Conservation (phyloP, 2,329 filamentous ascomycete species). For the Reticulascus tulasneorum region DNA sequence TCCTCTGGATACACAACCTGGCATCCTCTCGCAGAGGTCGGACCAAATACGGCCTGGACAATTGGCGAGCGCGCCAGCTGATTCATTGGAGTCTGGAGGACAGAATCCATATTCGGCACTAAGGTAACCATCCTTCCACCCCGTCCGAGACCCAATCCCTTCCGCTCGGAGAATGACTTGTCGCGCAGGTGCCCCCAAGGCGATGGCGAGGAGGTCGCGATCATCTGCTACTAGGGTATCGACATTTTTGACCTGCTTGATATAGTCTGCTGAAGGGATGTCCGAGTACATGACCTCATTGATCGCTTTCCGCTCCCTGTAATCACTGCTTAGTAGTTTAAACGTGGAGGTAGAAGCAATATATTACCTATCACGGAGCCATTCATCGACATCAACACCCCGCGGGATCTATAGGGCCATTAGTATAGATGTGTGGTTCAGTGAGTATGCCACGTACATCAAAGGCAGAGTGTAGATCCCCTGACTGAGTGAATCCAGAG, state of each 20-base stretch:
- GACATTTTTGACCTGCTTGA: slow-evolving; percentile 38
- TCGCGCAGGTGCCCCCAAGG: slow-evolving; percentile 49
- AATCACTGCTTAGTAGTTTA: slow-evolving; percentile 1
- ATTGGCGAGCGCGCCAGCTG: slow-evolving; percentile 39
- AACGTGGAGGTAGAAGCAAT: background rate
- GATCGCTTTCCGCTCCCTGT: slow-evolving; percentile 41
- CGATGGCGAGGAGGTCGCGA: slow-evolving; percentile 45
- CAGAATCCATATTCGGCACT: slow-evolving; percentile 49
- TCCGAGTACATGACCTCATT: slow-evolving; percentile 44
- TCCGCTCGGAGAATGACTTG: slow-evolving; percentile 51
- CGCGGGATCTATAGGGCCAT: slow-evolving; percentile 34
- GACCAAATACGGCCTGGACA: slow-evolving; percentile 52
- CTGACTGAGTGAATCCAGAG: slow-evolving; percentile 23
- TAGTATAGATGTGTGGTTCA: too few relatives aligned
- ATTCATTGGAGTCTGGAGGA: slow-evolving; percentile 45
- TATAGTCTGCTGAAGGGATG: slow-evolving; percentile 35
- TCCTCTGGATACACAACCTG: slow-evolving; percentile 45
- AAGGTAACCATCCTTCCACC: slow-evolving; percentile 51
- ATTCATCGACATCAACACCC: slow-evolving; percentile 40
- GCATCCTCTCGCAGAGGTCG: slow-evolving; percentile 50
- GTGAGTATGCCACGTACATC: slow-evolving; percentile 22
- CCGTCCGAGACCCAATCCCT: slow-evolving; percentile 45
- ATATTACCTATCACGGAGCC: slow-evolving; percentile 37
- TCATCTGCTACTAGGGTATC: slow-evolving; percentile 44
- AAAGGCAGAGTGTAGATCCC: slow-evolving; percentile 28